Evolutionary conservation across 2,329 filamentous ascomycete species (phyloP).

Genomic region (Ceratocystis alfenasii): DNA sequence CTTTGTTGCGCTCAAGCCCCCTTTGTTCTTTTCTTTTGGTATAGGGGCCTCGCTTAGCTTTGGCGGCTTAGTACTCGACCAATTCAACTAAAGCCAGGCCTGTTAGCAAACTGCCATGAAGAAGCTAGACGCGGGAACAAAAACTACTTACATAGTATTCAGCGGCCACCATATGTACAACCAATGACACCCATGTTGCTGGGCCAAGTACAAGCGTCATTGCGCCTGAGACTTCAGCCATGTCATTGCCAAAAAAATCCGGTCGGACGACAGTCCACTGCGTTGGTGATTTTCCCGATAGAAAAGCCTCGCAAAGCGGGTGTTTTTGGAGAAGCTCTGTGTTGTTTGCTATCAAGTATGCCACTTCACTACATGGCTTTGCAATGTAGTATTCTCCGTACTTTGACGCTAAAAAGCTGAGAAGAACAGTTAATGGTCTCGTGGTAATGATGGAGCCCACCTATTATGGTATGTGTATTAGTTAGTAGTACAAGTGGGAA

Average conservation of each 20-base stretch:
- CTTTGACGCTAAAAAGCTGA: background rate
- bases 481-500: background rate
- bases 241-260: background rate
- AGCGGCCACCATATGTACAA: background rate
- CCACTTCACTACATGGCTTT: conserved; percentile 11
- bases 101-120: background rate
- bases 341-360: conserved; percentile 14
- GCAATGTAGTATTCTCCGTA: conserved; percentile 8
- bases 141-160: conserved; percentile 15
- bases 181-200: conserved; percentile 7
- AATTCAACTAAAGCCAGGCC: background rate
- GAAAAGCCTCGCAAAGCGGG: conserved; percentile 8
- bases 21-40: background rate
- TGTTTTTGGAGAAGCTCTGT: conserved; percentile 2
- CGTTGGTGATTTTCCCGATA: background rate
- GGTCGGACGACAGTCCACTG: conserved; percentile 9
- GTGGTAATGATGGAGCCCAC: conserved; percentile 6
- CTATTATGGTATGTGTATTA: background rate
- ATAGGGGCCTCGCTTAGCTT: background rate
- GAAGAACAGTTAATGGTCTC: background rate
- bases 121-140: background rate
- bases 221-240: conserved; percentile 1
- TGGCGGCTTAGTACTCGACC: background rate
- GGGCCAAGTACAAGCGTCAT: conserved; percentile 3
- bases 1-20: background rate